A percentile compares a stretch with the other conserved stretches of the same genome.
phyloP scores from a whole-genome alignment of 352 stramenopile genomes.

The Globisporangium spinosum region DNA sequence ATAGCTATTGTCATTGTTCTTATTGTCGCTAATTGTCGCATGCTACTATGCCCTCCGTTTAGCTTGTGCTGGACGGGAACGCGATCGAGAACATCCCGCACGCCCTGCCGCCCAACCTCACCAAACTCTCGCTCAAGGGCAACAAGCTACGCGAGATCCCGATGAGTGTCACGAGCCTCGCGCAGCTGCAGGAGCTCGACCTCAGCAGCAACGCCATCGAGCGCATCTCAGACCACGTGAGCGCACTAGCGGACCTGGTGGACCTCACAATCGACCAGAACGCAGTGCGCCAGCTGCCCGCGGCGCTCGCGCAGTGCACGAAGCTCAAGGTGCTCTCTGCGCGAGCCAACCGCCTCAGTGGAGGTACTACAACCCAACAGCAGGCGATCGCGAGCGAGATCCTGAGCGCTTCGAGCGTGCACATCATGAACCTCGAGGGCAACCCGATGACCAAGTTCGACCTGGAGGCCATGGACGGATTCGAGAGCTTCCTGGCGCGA shows the following conservation, averaged over 20 bases:
- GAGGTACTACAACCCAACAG: constrained; percentile 21
- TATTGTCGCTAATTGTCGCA: background rate
- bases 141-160: constrained; percentile 54
- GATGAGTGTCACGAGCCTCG: constrained; percentile 38
- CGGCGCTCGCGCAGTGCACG: constrained; percentile 41
- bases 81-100: constrained; percentile 49
- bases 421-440: constrained; percentile 82
- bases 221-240: constrained; percentile 41
- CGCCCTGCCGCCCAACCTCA: constrained; percentile 61
- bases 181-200: constrained; percentile 65
- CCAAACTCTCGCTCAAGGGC: constrained; percentile 68
- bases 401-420: constrained; percentile 50
- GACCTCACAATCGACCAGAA: constrained; percentile 74
- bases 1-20: background rate
- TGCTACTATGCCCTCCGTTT: background rate
- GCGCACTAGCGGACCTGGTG: constrained; percentile 46
- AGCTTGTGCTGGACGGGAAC: constrained; percentile 79
- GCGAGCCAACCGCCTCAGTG: constrained; percentile 46
- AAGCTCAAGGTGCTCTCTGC: constrained; percentile 79
- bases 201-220: constrained; percentile 55
- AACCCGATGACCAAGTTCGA: constrained; percentile 81
- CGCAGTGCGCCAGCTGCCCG: constrained; percentile 36
- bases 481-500: constrained; percentile 68
- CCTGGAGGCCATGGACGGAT: constrained; percentile 71
- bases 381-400: constrained; percentile 60